Evolutionary conservation across 805 yeast genomes (phyloP).

Genomic region (Wickerhamiella kazuoi): DNA sequence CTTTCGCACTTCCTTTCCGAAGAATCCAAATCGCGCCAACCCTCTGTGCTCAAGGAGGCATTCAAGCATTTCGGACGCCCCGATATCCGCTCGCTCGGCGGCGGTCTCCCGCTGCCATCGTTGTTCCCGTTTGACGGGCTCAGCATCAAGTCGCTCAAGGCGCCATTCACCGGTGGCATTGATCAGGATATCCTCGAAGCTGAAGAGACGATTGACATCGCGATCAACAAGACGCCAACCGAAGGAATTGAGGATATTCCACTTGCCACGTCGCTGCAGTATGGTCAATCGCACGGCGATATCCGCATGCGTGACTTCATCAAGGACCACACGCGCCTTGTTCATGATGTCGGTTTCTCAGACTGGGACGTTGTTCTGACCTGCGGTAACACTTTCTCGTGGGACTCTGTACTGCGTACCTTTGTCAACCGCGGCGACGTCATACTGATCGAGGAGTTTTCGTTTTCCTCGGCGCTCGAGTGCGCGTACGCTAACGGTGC

Average conservation of each 20-base stretch:
- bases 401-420: constrained; percentile 71
- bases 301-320: constrained; percentile 50
- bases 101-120: constrained; percentile 83
- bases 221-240: constrained; percentile 23
- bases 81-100: constrained; percentile 74
- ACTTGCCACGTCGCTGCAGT: constrained; percentile 73
- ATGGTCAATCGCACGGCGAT: constrained; percentile 74
- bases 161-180: constrained; percentile 68
- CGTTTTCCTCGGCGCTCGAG: constrained; percentile 74
- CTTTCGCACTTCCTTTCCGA: constrained; percentile 55
- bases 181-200: constrained; percentile 12
- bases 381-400: constrained; percentile 77
- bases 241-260: constrained; percentile 34
- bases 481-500: constrained; percentile 60
- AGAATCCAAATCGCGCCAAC: constrained; percentile 59
- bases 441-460: constrained; percentile 64
- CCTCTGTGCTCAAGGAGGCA: constrained; percentile 70
- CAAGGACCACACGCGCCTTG: constrained; percentile 40
- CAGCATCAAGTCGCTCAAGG: constrained; percentile 39
- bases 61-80: constrained; percentile 63
- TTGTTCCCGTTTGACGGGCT: constrained; percentile 83
- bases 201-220: constrained; percentile 18
- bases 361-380: constrained; percentile 62
- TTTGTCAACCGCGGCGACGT: constrained; percentile 64
- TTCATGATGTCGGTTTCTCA: constrained; percentile 33